Base-by-base conservation (phyloP, 1,284 basidiomycete species). In the Marasmius tenuissimus region DNA sequence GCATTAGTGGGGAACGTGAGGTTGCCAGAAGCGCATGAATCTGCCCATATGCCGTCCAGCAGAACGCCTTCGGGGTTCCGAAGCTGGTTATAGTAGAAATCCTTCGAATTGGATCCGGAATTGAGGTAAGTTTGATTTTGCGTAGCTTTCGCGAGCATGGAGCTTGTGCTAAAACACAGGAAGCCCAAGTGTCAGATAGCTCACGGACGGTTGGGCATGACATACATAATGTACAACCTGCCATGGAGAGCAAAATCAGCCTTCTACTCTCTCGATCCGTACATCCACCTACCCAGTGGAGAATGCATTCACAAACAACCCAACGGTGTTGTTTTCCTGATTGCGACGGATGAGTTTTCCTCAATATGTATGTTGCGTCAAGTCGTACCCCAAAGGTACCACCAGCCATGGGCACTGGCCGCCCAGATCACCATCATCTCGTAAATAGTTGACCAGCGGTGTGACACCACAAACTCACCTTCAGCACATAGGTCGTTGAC, bases 1-100 rank as follows among this genome's bases (percentile, higher is more conserved):
- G 54, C 33, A 22, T 65, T 59, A 22, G 54, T 58, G 3, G 63
- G 34, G 11, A 16, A 14, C 33, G 22, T 22, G 35, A 14, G 20
- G 0, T 7, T 9, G 35, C n/a, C 42, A 27, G 49, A 5, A 4
- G 20, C 18, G 18, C 63, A 64, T 27, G 27, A 2, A 20, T 62
- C 59, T 4, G 34, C 63, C 22, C 45, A 57, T 38, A 61, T 53
- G 2, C 18, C 38, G 49, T 63, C 64, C 35, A 55, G 54, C 3
- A 62, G 57, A 47, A 65, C 20, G 42, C 59, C 22, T 12, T 57
- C 33, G 14, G 14, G 18, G 11, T 45, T 60, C n/a, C 18, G 53
- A 18, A 60, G 18, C 38, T 60, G 59, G 49, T 39, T 34, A n/a
- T 16, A 49, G 27, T 16, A 16, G 18, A 49, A 49, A 12, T 11